Evolutionary conservation across 371 early-diverging fungal species (phyloP).

Genomic region (Batkoa obscura): DNA sequence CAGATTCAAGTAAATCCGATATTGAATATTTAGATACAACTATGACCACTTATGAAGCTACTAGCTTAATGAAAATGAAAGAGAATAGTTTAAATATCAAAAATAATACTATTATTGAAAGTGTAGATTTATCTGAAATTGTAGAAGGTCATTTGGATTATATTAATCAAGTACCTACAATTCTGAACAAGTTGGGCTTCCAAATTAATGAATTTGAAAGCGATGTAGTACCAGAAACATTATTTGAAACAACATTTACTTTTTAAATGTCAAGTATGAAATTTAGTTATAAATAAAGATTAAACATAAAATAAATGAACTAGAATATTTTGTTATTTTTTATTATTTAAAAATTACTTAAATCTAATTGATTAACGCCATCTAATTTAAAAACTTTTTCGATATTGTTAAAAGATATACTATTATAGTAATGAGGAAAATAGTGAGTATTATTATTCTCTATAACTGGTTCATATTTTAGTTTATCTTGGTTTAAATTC

Average conservation of each 20-base stretch:
- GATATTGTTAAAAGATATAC: neutral
- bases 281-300: too few relatives aligned
- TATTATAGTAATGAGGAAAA: neutral
- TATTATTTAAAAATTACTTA: too few relatives aligned
- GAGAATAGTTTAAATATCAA: too few relatives aligned
- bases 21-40: neutral
- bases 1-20: neutral
- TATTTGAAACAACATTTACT: too few relatives aligned
- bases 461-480: neutral
- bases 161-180: neutral
- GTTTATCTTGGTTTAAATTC: neutral
- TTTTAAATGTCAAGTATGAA: too few relatives aligned
- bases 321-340: too few relatives aligned
- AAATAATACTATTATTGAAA: neutral
- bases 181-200: neutral
- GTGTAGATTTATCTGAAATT: neutral
- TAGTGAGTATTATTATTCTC: neutral
- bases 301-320: too few relatives aligned
- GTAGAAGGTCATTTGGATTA: constrained; percentile 1
- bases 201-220: too few relatives aligned
- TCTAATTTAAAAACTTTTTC: neutral
- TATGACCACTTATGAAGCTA: neutral
- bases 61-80: neutral
- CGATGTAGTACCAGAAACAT: too few relatives aligned
- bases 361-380: too few relatives aligned